Evolutionary conservation across 495 filamentous ascomycete genomes (phyloP).

Genomic region (Lophiotrema nucula): DNA sequence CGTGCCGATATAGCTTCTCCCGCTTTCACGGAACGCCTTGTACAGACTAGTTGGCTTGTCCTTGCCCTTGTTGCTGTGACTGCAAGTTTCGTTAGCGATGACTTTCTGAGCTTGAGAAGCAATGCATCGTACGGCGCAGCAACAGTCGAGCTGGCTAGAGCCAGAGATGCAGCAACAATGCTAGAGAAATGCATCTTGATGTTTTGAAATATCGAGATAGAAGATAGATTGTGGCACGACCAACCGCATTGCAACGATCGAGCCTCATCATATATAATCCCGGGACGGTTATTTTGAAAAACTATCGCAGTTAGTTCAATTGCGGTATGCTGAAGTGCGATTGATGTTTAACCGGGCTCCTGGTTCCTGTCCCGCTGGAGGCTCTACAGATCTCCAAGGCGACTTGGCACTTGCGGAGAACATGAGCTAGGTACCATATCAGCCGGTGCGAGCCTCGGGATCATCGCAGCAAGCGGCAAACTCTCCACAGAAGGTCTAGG

Average conservation of each 20-base stretch:
- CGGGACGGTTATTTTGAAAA: slow-evolving; percentile 3
- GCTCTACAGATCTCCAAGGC: background rate
- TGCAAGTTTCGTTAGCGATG: background rate
- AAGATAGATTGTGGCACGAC: background rate
- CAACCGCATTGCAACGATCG: background rate
- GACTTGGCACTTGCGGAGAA: too few relatives aligned
- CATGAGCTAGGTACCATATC: too few relatives aligned
- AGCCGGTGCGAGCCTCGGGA: too few relatives aligned
- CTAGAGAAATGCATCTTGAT: slow-evolving; percentile 16
- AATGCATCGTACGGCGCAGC: slow-evolving; percentile 4
- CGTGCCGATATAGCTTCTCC: slow-evolving; percentile 9
- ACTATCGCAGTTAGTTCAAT: background rate
- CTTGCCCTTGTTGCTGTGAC: too few relatives aligned
- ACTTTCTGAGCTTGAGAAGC: background rate
- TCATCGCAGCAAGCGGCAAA: too few relatives aligned
- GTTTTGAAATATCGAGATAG: background rate
- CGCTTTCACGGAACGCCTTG: slow-evolving; percentile 1
- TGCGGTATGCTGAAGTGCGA: slow-evolving; percentile 5
- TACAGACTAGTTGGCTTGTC: slow-evolving; percentile 2
- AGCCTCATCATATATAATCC: slow-evolving; percentile 3
- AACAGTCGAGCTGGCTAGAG: slow-evolving; percentile 1
- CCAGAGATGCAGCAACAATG: slow-evolving; percentile 4
- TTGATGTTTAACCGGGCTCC: background rate
- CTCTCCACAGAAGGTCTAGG: too few relatives aligned
- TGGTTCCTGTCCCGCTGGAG: background rate